Conservation (phyloP, 1,284 basidiomycete genomes). For the Fomitiporia mediterranea region DNA sequence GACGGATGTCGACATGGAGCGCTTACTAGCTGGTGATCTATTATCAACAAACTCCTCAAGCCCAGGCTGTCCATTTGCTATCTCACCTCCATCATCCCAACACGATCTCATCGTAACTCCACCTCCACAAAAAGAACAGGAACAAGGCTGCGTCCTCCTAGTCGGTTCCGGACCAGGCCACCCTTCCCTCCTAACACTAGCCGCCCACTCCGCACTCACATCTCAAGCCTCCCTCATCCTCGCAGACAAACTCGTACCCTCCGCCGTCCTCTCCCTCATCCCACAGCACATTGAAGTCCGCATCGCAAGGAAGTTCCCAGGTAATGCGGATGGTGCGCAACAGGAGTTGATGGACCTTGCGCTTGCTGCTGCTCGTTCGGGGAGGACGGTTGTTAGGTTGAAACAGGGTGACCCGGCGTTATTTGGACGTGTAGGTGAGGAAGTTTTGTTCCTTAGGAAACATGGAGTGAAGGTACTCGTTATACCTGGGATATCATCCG, state of each 20-base stretch:
- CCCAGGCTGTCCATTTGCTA: slow-evolving; percentile 21
- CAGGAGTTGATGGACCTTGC: slow-evolving; percentile 91
- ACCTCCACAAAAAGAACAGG: slow-evolving; percentile 30
- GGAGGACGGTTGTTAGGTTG: slow-evolving; percentile 84
- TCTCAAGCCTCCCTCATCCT: slow-evolving; percentile 81
- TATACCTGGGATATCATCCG: slow-evolving; percentile 86
- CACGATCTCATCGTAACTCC: slow-evolving; percentile 30
- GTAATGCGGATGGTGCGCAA: slow-evolving; percentile 94
- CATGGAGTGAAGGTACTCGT: slow-evolving; percentile 81
- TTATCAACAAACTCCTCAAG: slow-evolving; percentile 23
- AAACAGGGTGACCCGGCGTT: slow-evolving; percentile 98
- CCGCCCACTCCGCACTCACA: slow-evolving; percentile 77
- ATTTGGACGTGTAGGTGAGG: slow-evolving; percentile 92
- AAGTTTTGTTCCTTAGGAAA: slow-evolving; percentile 86
- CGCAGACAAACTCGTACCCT: slow-evolving; percentile 96
- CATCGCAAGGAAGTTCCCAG: slow-evolving; percentile 96
- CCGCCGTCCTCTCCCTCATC: slow-evolving; percentile 84
- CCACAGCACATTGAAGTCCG: slow-evolving; percentile 66
- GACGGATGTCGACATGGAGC: slow-evolving; percentile 63
- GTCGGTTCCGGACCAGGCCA: slow-evolving; percentile 95
- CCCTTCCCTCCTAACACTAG: slow-evolving; percentile 85
- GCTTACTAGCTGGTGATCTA: slow-evolving; percentile 47
- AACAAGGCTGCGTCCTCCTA: slow-evolving; percentile 77
- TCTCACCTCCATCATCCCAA: slow-evolving; percentile 5
- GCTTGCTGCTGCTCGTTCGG: slow-evolving; percentile 72